A percentile compares a stretch with the other conserved stretches of the same genome.
These are phyloP conservation scores for Brassica cretica DNA, from an alignment of 345 rosid species.

Conservation along the genomic window DNA sequence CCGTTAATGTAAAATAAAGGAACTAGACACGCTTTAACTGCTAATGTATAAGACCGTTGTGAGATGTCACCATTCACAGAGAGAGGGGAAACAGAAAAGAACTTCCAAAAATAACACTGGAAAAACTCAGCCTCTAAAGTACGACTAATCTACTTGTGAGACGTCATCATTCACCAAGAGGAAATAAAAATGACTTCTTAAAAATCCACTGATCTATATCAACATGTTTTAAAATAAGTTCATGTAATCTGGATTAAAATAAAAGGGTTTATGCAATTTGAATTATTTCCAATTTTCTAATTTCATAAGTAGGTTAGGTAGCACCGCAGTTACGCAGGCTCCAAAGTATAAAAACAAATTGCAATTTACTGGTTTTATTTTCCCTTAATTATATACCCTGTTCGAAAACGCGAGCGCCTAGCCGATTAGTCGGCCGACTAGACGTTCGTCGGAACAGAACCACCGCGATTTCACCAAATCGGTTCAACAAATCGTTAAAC, in stretches of 20 bases:
- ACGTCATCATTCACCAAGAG: background rate
- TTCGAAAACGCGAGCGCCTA: no score
- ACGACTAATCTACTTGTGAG: background rate
- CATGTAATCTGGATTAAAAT: background rate
- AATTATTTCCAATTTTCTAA: background rate
- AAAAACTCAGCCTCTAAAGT: background rate
- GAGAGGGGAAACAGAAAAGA: background rate
- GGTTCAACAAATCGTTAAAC: no score
- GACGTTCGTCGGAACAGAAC: no score
- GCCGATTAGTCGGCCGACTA: no score
- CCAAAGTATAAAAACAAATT: conserved; percentile 6
- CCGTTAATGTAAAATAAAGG: background rate
- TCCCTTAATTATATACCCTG: background rate
- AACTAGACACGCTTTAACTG: background rate
- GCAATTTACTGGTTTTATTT: background rate
- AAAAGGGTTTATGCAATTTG: background rate
- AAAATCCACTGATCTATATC: background rate
- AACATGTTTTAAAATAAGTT: background rate
- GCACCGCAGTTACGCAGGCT: background rate
- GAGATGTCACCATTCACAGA: background rate
- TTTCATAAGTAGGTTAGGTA: conserved; percentile 16
- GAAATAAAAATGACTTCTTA: background rate
- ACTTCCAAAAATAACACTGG: background rate
- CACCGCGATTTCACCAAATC: no score
- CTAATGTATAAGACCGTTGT: background rate